Conservation (phyloP, 441 rosid species). For the Capsella rubella region DNA sequence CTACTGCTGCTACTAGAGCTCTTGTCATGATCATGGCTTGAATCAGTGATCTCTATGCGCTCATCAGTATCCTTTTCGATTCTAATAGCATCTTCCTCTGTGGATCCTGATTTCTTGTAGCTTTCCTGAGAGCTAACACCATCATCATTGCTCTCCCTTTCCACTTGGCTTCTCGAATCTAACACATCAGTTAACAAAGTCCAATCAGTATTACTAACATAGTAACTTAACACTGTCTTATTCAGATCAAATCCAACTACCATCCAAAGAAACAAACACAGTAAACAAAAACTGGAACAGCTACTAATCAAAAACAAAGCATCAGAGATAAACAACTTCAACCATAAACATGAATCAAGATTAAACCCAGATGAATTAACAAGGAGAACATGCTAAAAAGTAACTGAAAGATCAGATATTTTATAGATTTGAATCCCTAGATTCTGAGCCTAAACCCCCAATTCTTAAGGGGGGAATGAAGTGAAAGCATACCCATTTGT, state of each 20-base stretch:
- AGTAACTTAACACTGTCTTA: conserved; percentile 6
- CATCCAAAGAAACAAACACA: conserved; percentile 1
- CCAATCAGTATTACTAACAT: conserved; percentile 1
- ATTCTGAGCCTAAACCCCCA: background rate
- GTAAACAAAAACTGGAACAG: background rate
- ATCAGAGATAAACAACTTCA: conserved; percentile 20
- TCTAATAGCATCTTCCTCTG: conserved; percentile 49
- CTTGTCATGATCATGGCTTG: conserved; percentile 47
- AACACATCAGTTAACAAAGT: conserved; percentile 41
- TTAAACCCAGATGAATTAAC: background rate
- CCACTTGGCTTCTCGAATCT: conserved; percentile 60
- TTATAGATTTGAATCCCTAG: conserved; percentile 15
- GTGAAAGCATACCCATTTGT: conserved; percentile 32
- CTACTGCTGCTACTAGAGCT: conserved; percentile 49
- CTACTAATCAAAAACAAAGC: conserved; percentile 23
- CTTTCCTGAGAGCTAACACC: conserved; percentile 53
- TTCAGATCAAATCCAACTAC: conserved; percentile 26
- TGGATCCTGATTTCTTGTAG: conserved; percentile 50
- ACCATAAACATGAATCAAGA: conserved; percentile 15
- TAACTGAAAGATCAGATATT: background rate
- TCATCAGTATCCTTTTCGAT: conserved; percentile 45
- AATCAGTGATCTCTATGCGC: conserved; percentile 44
- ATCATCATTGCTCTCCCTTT: conserved; percentile 65
- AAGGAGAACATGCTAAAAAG: conserved; percentile 4
- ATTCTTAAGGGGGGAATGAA: background rate